A percentile compares a stretch with the other conserved stretches of the same genome.
Conservation (phyloP, 495 filamentous ascomycete species). For the Xanthoparmelia taractica region DNA sequence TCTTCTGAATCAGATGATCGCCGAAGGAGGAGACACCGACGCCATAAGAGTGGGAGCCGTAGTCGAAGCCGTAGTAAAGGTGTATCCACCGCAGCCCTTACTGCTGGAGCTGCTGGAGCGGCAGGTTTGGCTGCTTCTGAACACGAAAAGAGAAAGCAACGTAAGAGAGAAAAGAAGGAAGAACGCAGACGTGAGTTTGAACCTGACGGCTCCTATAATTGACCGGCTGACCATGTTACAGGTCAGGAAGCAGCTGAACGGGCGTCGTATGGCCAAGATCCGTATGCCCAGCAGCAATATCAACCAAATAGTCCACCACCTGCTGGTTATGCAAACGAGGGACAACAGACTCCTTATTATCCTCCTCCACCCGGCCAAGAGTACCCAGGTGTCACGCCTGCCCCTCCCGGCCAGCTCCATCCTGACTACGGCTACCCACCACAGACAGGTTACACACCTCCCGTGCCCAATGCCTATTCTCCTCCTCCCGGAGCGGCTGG, state of each 20-base stretch:
- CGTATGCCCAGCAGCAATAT: slow-evolving; percentile 37
- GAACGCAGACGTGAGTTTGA: slow-evolving; percentile 28
- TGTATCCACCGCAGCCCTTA: slow-evolving; percentile 57
- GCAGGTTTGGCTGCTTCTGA: slow-evolving; percentile 71
- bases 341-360: slow-evolving; percentile 32
- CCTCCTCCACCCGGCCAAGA: slow-evolving; percentile 42
- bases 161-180: slow-evolving; percentile 41
- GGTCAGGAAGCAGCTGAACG: slow-evolving; percentile 36
- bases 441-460: slow-evolving; percentile 35
- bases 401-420: slow-evolving; percentile 33
- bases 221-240: slow-evolving; percentile 23
- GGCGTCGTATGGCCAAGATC: slow-evolving; percentile 26
- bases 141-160: slow-evolving; percentile 57
- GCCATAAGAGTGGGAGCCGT: slow-evolving; percentile 45
- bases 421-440: slow-evolving; percentile 27
- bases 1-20: slow-evolving; percentile 41
- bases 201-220: neutral
- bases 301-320: slow-evolving; percentile 31
- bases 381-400: slow-evolving; percentile 35
- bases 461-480: slow-evolving; percentile 36
- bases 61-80: slow-evolving; percentile 59
- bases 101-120: slow-evolving; percentile 55
- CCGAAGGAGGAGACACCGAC: slow-evolving; percentile 35
- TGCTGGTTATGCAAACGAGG: slow-evolving; percentile 15
- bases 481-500: slow-evolving; percentile 35